Base-by-base conservation (phyloP, 108 stramenopile species). In the Epithemia pelagica region DNA sequence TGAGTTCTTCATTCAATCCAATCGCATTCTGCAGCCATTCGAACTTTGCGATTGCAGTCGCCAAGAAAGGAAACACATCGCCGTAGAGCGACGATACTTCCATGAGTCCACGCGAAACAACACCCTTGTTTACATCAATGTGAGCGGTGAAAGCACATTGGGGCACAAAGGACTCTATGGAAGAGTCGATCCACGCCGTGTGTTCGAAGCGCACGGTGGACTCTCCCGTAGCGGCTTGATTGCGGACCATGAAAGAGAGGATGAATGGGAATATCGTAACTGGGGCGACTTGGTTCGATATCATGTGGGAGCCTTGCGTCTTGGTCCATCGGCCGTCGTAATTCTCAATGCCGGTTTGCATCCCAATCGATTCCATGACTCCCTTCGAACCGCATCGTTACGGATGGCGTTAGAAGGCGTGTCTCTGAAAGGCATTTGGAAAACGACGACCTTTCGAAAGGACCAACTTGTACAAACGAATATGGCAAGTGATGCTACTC, bases 1-100 rank as follows among this genome's bases (percentile, higher is more conserved):
- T 32, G 55, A 70, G 19, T 75, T 71, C 33, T 75, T 66, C 30
- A 53, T 57, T 19, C 74, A 66, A 56, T 71, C 78, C 28, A 73
- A 75, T 65, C 23, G 29, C 2, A 60, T 64, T 24, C 61, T 80
- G 59, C 28, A 61, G 54, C 59, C 68, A 5, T 51, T 31, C 19
- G 75, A 80, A 61, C 55, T 24, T 0, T 76, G 79, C 58, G 72
- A 80, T 63, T 80, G 75, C 62, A 70, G 54, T 66, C 71, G 71
- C 0, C 58, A 52, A 46, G 25, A 24, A 22, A 29, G 30, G 2
- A 18, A 23, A n/a, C 25, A 23, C 5, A 22, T 59, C 1, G 31
- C 29, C 18, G 58, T 30, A 10, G 32, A 58, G 28, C 57, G 32
- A 59, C 31, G 57, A 59, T 59, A 59, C 30, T 68, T 58, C 33